Percentiles rank a stretch among this genome's conserved stretches.
Evolutionary conservation across 176 grass and related monocot genomes (phyloP).

Genomic region (Musa beccarii): DNA sequence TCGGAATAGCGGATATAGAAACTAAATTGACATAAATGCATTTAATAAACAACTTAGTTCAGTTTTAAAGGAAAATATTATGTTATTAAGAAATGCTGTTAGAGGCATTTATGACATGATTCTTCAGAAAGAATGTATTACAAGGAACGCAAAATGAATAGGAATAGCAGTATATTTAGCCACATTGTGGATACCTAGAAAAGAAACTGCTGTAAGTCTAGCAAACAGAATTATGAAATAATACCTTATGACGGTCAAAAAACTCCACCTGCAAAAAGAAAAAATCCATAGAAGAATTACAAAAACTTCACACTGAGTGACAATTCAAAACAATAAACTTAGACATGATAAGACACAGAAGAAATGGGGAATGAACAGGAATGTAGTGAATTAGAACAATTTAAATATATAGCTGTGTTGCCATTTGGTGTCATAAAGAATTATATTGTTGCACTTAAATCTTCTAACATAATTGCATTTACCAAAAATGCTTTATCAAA

Average conservation of each 20-base stretch:
- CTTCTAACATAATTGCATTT: not conserved
- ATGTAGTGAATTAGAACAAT: not conserved
- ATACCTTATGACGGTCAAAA: slow-evolving; percentile 94
- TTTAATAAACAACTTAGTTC: not conserved
- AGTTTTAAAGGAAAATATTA: not conserved
- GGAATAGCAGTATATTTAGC: not conserved
- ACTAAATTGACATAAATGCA: no score
- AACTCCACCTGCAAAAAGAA: slow-evolving; percentile 74
- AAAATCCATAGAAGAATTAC: slow-evolving; percentile 14
- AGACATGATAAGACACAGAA: not conserved
- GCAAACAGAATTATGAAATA: not conserved
- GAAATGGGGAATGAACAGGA: not conserved
- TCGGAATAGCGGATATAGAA: not conserved
- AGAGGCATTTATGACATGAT: not conserved
- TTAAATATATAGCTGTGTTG: not conserved
- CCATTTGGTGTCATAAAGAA: not conserved
- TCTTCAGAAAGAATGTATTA: no score
- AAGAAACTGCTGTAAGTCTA: not conserved
- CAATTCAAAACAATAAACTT: slow-evolving; percentile 8
- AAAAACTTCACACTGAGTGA: slow-evolving; percentile 3
- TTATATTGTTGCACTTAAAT: not conserved
- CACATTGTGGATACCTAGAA: not conserved
- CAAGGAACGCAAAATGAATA: not conserved
- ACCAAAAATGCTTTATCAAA: not conserved
- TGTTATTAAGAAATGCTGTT: not conserved